Evolutionary conservation across 345 rosid species (phyloP).

Genomic region (Aquilaria yunnanensis): DNA sequence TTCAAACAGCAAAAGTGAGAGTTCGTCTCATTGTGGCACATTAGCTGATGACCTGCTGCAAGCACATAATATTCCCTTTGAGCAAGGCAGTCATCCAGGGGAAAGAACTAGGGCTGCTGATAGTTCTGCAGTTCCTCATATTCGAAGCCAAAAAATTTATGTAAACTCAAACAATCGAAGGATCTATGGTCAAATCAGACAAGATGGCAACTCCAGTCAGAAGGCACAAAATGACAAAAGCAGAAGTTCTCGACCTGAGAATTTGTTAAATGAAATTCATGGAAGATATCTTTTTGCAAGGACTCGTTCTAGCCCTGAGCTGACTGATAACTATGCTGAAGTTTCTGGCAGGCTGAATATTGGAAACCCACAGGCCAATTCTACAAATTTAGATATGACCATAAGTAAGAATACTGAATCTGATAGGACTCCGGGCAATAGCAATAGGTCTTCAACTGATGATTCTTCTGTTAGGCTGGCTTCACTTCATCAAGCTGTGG

Average conservation of each 20-base stretch:
- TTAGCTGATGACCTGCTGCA: too few relatives aligned
- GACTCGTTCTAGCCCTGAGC: constrained; percentile 21
- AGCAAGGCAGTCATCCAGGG: constrained; percentile 5
- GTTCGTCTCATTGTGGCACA: background rate
- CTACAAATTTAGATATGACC: constrained; percentile 1
- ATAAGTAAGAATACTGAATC: background rate
- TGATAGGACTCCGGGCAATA: background rate
- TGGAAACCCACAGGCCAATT: background rate
- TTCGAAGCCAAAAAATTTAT: background rate
- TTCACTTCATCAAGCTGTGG: constrained; percentile 2
- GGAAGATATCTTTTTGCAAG: constrained; percentile 12
- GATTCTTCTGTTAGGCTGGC: background rate
- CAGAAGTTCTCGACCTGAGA: constrained; percentile 6
- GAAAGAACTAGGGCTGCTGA: constrained; percentile 7
- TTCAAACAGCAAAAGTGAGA: constrained; percentile 1
- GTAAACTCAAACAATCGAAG: background rate
- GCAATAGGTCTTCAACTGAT: background rate
- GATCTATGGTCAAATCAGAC: background rate
- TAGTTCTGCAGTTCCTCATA: background rate
- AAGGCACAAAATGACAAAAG: background rate
- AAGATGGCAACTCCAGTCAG: constrained; percentile 6
- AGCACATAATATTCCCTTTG: constrained; percentile 3
- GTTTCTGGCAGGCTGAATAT: constrained; percentile 9
- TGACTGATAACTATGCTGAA: constrained; percentile 2
- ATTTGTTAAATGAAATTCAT: constrained; percentile 7